phyloP scores from a whole-genome alignment of 345 rosid species.

The Geranium brycei region DNA sequence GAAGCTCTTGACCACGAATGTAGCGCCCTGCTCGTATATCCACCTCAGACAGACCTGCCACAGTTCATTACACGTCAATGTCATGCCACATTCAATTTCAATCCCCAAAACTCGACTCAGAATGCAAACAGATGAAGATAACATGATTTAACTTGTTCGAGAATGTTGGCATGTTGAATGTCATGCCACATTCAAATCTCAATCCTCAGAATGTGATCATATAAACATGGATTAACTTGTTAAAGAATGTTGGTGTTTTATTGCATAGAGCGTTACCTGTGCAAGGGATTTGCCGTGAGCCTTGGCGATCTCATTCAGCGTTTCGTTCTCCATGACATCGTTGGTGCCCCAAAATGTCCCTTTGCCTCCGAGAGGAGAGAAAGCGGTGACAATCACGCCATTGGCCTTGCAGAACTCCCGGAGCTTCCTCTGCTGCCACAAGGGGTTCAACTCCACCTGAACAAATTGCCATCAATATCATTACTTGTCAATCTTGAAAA shows the following conservation, averaged over 20 bases:
- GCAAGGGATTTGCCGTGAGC: background rate
- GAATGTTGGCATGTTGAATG: no score
- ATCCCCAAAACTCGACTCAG: background rate
- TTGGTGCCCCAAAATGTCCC: background rate
- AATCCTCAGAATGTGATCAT: no score
- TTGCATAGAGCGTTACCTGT: background rate
- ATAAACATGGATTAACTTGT: no score
- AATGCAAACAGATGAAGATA: background rate
- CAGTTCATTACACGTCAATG: background rate
- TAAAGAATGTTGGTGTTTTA: no score
- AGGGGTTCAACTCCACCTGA: background rate
- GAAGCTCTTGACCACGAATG: background rate
- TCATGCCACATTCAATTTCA: background rate
- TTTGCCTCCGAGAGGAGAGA: background rate
- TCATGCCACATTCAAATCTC: no score
- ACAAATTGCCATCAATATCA: background rate
- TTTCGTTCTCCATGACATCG: background rate
- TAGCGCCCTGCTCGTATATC: background rate
- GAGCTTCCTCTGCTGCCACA: background rate
- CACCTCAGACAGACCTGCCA: background rate
- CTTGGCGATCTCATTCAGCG: background rate
- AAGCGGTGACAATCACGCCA: background rate
- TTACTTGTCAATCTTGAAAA: no score
- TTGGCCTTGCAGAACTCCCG: background rate
- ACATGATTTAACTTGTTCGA: no score